Evolutionary conservation across 371 early-diverging fungal species (phyloP).

Genomic region (Mucor velutinosus): DNA sequence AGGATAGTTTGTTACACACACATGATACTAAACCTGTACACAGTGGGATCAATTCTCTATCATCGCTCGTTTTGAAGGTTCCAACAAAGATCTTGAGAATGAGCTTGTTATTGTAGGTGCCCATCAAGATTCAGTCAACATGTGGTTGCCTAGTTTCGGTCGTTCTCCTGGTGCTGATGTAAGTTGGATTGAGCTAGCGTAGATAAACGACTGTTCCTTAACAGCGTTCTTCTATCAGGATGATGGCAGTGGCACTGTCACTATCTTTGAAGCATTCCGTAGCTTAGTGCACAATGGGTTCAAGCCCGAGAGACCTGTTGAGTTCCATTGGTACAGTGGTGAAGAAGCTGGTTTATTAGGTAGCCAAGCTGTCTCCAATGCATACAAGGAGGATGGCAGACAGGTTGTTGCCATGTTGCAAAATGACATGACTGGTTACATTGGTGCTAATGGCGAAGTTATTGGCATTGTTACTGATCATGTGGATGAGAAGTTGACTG

Average conservation of each 20-base stretch:
- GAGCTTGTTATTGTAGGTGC: slow-evolving; percentile 85
- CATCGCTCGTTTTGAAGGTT: slow-evolving; percentile 72
- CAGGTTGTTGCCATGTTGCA: slow-evolving; percentile 79
- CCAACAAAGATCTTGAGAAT: slow-evolving; percentile 47
- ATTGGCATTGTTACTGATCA: slow-evolving; percentile 87
- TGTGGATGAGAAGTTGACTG: slow-evolving; percentile 69
- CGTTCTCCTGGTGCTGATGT: slow-evolving; percentile 84
- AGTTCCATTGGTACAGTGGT: slow-evolving; percentile 95
- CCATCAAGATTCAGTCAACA: slow-evolving; percentile 91
- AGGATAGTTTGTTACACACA: neutral
- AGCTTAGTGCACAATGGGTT: slow-evolving; percentile 69
- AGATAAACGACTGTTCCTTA: neutral
- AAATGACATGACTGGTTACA: slow-evolving; percentile 85
- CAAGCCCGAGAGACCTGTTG: slow-evolving; percentile 80
- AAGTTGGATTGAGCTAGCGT: slow-evolving; percentile 7
- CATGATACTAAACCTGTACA: neutral
- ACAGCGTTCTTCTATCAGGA: slow-evolving; percentile 51
- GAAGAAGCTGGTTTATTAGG: slow-evolving; percentile 91
- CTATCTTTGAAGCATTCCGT: slow-evolving; percentile 87
- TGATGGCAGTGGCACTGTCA: slow-evolving; percentile 89
- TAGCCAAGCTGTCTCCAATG: slow-evolving; percentile 81
- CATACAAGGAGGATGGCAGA: slow-evolving; percentile 59
- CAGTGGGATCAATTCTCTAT: slow-evolving; percentile 56
- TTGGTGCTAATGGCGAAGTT: slow-evolving; percentile 61
- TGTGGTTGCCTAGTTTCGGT: slow-evolving; percentile 83